Evolutionary conservation across 768 basidiomycete genomes (phyloP).

Genomic region (Psilocybe sp.): DNA sequence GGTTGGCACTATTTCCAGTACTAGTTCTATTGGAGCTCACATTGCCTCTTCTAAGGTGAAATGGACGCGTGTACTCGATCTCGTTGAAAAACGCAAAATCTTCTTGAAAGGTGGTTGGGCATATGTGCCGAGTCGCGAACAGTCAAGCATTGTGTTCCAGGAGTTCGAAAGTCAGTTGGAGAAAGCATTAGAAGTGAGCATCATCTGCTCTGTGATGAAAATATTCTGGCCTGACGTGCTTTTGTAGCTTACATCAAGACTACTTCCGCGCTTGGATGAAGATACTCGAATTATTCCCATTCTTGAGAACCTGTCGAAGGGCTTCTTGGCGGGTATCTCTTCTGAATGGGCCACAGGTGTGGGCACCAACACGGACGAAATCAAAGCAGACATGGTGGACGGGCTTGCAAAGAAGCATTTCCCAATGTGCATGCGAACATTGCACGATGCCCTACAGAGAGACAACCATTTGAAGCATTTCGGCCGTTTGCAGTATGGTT

Average conservation of each 20-base stretch:
- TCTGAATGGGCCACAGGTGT: slow-evolving; percentile 72
- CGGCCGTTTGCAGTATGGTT: slow-evolving; percentile 84
- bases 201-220: background rate
- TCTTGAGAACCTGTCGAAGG: slow-evolving; percentile 87
- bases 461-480: slow-evolving; percentile 91
- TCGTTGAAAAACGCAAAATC: slow-evolving; percentile 80
- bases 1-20: slow-evolving; percentile 26
- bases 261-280: slow-evolving; percentile 89
- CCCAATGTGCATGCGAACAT: slow-evolving; percentile 91
- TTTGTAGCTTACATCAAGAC: slow-evolving; percentile 74
- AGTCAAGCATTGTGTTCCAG: slow-evolving; percentile 83
- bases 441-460: slow-evolving; percentile 74
- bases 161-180: slow-evolving; percentile 77
- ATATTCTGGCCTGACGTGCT: background rate
- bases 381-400: slow-evolving; percentile 95
- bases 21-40: background rate
- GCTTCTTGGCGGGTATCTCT: slow-evolving; percentile 88
- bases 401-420: slow-evolving; percentile 84
- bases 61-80: slow-evolving; percentile 93
- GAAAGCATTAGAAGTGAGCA: slow-evolving; percentile 72
- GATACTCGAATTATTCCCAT: slow-evolving; percentile 89
- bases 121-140: slow-evolving; percentile 77
- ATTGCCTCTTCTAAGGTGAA: slow-evolving; percentile 57
- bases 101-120: slow-evolving; percentile 80
- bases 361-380: slow-evolving; percentile 53